Conservation (phyloP, 768 basidiomycete species). For the Calvatia gigantea region DNA sequence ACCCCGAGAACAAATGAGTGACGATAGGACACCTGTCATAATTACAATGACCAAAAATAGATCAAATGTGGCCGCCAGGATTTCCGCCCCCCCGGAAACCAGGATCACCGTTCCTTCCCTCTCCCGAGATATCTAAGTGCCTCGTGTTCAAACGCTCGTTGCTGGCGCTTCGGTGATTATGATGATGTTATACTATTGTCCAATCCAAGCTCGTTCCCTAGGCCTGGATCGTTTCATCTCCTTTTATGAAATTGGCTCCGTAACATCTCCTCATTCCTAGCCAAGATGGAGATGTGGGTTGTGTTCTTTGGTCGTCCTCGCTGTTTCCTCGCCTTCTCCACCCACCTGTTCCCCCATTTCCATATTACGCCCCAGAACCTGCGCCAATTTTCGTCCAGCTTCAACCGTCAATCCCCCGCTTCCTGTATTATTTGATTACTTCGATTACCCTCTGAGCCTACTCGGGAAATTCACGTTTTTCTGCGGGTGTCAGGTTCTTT, state of each 20-base stretch:
- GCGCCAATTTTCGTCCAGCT: neutral
- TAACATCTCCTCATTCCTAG: slow-evolving; percentile 1
- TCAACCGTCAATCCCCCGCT: neutral
- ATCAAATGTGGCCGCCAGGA: no score
- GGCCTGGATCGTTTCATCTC: no score
- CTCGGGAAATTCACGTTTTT: neutral
- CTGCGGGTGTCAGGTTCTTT: neutral
- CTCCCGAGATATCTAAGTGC: no score
- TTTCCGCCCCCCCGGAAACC: no score
- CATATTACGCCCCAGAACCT: neutral
- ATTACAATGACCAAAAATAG: no score
- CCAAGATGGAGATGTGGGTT: no score
- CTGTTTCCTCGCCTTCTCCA: neutral
- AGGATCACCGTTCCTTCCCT: no score
- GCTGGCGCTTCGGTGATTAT: neutral
- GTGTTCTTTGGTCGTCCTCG: neutral
- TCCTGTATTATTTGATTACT: neutral
- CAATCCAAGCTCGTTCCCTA: no score
- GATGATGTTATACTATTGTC: no score
- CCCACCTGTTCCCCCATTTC: neutral
- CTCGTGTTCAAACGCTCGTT: neutral
- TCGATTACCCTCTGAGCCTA: neutral
- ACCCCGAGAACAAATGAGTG: no score
- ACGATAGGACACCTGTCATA: no score
- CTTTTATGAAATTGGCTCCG: neutral